Evolutionary conservation across 495 filamentous ascomycete species (phyloP), one percentile per base, ranked within the genome.

Genomic region (Podospora fimiseda): DNA sequence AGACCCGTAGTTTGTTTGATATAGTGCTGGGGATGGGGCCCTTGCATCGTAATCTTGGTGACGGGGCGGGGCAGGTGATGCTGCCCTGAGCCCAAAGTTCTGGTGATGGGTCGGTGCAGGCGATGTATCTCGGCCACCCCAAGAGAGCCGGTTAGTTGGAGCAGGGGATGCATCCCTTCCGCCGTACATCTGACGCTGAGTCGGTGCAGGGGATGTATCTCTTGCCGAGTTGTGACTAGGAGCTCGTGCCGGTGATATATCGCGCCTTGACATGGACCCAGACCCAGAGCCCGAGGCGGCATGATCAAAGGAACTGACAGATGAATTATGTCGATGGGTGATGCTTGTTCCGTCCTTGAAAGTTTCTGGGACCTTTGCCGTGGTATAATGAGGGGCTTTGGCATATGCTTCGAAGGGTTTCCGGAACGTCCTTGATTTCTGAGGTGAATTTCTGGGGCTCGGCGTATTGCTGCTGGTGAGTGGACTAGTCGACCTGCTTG

Each of bases 401-500:
- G 79, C 72, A 53, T 87, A 86, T 50, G 83, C 83, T 57, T 82
- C 77, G 60, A 87, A 88, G 3, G 85, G 84, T 58, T 85, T 87
- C 53, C 85, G 74, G 65, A 86, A 87, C 9, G 79, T 79, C 65
- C 80, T 85, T 16, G 73, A 73, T 64, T 87, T 88, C 20, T 71
- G 64, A 41, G 70, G 68, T 57, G 75, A 66, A 65, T 67, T 73
- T 62, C 74, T 66, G 61, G 74, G 71, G 58, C 79, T 74, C 62
- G 80, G 70, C 2, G 73, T 73, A 59, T 66, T 68, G 65, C 65
- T 71, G 55, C 61, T 53, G 24, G 81, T 74, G 70, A 91, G 74
- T 20, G 88, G 89, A 60, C 88, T 94, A n/a, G 79, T 78, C 49
- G 84, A 80, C 56, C 89, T 80, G 55, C 77, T 93, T 36, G 85